Percentiles rank a stretch among this genome's conserved stretches.
Evolutionary conservation across 257 asterid species (phyloP).

Genomic region (Craterostigma plantagineum): DNA sequence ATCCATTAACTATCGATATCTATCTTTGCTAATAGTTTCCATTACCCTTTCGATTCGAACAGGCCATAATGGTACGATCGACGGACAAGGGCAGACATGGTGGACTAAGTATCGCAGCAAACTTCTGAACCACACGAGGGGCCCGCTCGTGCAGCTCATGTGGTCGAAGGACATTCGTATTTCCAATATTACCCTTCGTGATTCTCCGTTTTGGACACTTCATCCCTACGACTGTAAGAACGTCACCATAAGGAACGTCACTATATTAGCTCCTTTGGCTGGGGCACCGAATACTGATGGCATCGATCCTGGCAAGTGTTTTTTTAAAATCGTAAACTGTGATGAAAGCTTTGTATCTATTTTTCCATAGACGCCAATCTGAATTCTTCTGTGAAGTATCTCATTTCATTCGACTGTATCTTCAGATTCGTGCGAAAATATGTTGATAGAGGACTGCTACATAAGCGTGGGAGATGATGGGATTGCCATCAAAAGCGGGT

Average conservation of each 20-base stretch:
- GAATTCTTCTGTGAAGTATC: too few relatives aligned
- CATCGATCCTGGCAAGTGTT: constrained; percentile 72
- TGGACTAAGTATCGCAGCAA: constrained; percentile 59
- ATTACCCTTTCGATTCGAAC: constrained; percentile 16
- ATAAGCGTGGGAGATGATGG: constrained; percentile 87
- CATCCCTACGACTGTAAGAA: constrained; percentile 91
- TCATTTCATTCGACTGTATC: constrained; percentile 9
- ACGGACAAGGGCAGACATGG: constrained; percentile 87
- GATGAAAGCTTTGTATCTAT: too few relatives aligned
- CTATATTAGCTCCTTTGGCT: constrained; percentile 72
- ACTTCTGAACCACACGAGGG: constrained; percentile 63
- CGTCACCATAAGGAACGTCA: constrained; percentile 49
- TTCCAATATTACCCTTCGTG: constrained; percentile 58
- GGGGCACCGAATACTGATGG: constrained; percentile 95
- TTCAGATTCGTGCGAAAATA: constrained; percentile 70
- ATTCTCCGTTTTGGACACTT: constrained; percentile 88
- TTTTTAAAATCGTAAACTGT: background rate
- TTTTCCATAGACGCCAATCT: too few relatives aligned
- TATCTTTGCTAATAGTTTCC: too few relatives aligned
- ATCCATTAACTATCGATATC: too few relatives aligned
- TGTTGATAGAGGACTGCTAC: constrained; percentile 73
- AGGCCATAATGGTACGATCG: constrained; percentile 85
- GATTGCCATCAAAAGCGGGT: constrained; percentile 89
- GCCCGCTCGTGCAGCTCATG: constrained; percentile 88
- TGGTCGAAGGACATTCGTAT: constrained; percentile 80